A percentile compares a stretch with the other conserved stretches of the same genome.
Conservation (phyloP, 768 basidiomycete genomes). For the Tylopilus cervinicoccineus region DNA sequence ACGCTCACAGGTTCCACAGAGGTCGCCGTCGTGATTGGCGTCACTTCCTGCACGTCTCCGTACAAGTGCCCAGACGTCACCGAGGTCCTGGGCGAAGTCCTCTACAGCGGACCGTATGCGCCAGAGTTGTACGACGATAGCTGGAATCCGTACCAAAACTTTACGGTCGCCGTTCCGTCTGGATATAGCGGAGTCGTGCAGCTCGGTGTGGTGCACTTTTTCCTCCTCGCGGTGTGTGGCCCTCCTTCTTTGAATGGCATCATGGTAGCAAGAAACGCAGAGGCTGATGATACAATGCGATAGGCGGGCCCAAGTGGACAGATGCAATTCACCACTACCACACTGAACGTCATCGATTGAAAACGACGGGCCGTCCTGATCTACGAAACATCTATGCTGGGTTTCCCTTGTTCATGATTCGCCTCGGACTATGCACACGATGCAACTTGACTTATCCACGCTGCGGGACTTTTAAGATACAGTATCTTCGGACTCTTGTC, state of each 20-base stretch:
- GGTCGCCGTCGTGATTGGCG: slow-evolving; percentile 9
- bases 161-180: slow-evolving; percentile 5
- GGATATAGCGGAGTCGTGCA: not conserved
- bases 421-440: not conserved
- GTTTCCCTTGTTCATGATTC: not conserved
- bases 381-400: not conserved
- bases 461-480: not conserved
- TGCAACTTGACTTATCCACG: not conserved
- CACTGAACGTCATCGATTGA: not conserved
- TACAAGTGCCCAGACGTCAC: not conserved
- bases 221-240: slow-evolving; percentile 4
- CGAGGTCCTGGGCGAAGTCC: slow-evolving; percentile 1
- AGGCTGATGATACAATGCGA: not conserved
- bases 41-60: not conserved
- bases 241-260: not conserved
- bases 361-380: not conserved
- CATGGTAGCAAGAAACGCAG: no score
- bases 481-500: not conserved
- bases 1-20: not conserved
- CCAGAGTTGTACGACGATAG: not conserved
- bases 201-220: slow-evolving; percentile 6
- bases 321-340: not conserved
- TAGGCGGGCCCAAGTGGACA: not conserved
- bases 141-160: slow-evolving; percentile 1
- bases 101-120: not conserved